Evolutionary conservation across 805 yeast genomes (phyloP).

Genomic region (Ogataea sp.): DNA sequence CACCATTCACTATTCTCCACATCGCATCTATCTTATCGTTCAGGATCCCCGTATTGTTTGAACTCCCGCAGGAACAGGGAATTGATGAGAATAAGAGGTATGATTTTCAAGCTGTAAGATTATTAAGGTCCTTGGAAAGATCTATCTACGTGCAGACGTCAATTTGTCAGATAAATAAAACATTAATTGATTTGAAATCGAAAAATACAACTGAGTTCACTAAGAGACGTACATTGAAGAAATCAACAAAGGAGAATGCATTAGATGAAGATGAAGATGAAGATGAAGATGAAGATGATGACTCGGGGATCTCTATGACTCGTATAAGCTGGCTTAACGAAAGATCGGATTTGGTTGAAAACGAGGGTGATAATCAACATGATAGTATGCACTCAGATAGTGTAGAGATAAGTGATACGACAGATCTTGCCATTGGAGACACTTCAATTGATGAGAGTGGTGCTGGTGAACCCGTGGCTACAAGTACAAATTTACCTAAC

Average conservation of each 20-base stretch:
- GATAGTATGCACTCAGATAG: neutral
- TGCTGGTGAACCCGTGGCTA: neutral
- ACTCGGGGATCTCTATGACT: neutral
- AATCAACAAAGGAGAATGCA: neutral
- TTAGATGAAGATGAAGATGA: neutral
- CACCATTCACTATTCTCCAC: conserved; percentile 23
- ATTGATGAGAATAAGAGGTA: neutral
- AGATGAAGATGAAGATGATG: neutral
- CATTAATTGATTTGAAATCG: conserved; percentile 12
- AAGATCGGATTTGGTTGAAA: neutral
- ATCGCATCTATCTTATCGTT: conserved; percentile 10
- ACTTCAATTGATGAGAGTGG: neutral
- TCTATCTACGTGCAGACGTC: conserved; percentile 17
- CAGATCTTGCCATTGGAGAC: too few relatives aligned
- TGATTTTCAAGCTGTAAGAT: conserved; percentile 14
- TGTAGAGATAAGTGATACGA: too few relatives aligned
- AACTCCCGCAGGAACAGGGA: neutral
- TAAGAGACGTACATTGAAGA: neutral
- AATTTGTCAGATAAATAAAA: conserved; percentile 11
- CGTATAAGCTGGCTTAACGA: neutral
- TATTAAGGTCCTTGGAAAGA: conserved; percentile 16
- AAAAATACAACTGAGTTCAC: conserved; percentile 5
- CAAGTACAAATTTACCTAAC: too few relatives aligned
- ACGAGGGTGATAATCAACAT: neutral
- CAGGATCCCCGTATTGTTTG: conserved; percentile 6